Evolutionary conservation across 2,329 filamentous ascomycete species (phyloP), one percentile per base, ranked within the genome.

Genomic region (Apiospora kogelbergensis): DNA sequence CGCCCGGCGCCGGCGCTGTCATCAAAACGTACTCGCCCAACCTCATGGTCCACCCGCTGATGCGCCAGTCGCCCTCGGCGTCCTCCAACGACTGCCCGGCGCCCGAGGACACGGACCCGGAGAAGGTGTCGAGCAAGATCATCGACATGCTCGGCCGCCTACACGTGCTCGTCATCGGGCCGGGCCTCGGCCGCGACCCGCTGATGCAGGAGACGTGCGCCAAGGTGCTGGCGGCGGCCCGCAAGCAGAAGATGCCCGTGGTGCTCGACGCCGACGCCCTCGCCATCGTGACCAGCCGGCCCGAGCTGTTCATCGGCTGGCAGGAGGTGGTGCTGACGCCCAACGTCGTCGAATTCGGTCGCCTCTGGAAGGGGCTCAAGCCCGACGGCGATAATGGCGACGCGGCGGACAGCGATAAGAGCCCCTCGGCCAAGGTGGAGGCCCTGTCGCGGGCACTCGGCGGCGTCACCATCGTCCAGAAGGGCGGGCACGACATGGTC

Each of bases 1-100:
- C 97, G 70, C 94, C 93, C 11, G 91, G 88, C 68, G 96, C 96
- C 2, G 94, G 88, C 63, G 86, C 89, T 76, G 95, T 98, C 45
- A 97, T 99, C 82, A 99, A 99, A 84, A 93, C 94, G 4, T 99
- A 98, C 84, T 98, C 95, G 24, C 96, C 96, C 2, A 98, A 98
- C 79, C 86, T 99, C 37, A 99, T 99, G 95, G 96, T 99, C 13
- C 96, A 98, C 80, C 96, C 96, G 0, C 88, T 98, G 73, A 95
- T 99, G 89, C 92, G 94, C 40, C 93, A 96, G 80, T 88, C 89
- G 63, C 77, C 81, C 13, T 79, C 81, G 42, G 82, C 74, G 82
- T 65, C 72, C 6, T 48, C 68, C 60, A 44, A 68, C 37, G 76
- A 77, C 45, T 77, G 81, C 26, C 85, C 88, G 74, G 81, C 88